These are phyloP conservation scores for Fraxinus xanthoxyloides DNA, from an alignment of 305 asterid species.

Conservation along the genomic window DNA sequence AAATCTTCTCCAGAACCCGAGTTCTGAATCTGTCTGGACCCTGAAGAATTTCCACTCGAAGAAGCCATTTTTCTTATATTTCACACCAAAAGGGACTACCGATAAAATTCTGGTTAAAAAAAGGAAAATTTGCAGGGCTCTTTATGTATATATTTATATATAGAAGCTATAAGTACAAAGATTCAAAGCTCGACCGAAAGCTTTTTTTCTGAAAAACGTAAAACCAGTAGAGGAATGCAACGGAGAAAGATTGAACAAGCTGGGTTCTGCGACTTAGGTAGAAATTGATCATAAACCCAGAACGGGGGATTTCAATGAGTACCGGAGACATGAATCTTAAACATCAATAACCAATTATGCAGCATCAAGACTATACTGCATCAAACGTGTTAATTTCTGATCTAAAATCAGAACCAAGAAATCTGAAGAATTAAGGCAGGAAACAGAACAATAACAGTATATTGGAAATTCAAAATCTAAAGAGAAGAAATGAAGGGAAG, in stretches of 20 bases:
- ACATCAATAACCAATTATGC: slow-evolving; percentile 30
- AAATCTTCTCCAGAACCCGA: slow-evolving; percentile 53
- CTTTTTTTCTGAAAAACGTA: slow-evolving; percentile 63
- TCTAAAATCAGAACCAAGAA: slow-evolving; percentile 9
- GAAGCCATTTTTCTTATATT: slow-evolving; percentile 40
- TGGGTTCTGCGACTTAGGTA: slow-evolving; percentile 65
- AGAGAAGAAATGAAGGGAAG: slow-evolving; percentile 43
- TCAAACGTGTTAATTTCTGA: background rate
- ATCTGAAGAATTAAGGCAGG: slow-evolving; percentile 1
- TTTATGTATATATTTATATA: background rate
- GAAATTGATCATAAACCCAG: slow-evolving; percentile 64
- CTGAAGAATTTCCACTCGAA: slow-evolving; percentile 67
- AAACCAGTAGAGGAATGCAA: slow-evolving; percentile 92
- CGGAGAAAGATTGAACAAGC: slow-evolving; percentile 90
- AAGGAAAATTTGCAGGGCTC: background rate
- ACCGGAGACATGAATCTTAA: slow-evolving; percentile 69
- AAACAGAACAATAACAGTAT: slow-evolving; percentile 22
- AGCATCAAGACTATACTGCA: slow-evolving; percentile 30
- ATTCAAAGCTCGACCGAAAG: background rate
- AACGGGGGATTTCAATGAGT: slow-evolving; percentile 68
- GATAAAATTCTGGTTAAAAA: background rate
- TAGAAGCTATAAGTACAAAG: background rate
- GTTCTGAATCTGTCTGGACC: slow-evolving; percentile 41
- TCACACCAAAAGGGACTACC: background rate
- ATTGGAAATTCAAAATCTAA: background rate